These are phyloP conservation scores for Leccinum insigne DNA, from an alignment of 1,284 basidiomycete genomes.

Conservation along the genomic window DNA sequence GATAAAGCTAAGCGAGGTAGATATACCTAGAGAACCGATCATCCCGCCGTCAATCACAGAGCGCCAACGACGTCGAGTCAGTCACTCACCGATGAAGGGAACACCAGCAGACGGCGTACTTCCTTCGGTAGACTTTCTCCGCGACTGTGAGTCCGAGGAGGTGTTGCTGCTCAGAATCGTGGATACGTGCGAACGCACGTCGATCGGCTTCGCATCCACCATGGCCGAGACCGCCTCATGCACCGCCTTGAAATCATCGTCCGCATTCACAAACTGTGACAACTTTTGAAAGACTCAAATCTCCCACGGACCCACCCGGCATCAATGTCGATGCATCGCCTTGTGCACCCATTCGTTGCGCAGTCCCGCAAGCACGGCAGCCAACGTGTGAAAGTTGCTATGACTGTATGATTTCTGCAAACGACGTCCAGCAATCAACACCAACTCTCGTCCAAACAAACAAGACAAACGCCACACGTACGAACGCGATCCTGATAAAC, in stretches of 20 bases:
- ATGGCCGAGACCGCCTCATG: constrained; percentile 65
- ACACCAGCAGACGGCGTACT: constrained; percentile 58
- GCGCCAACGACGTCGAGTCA: neutral
- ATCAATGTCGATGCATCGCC: constrained; percentile 71
- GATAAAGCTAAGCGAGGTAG: constrained; percentile 39
- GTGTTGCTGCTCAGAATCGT: constrained; percentile 49
- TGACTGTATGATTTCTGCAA: constrained; percentile 79
- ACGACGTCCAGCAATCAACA: constrained; percentile 9
- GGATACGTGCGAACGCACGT: constrained; percentile 42
- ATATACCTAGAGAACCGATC: constrained; percentile 47
- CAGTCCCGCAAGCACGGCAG: constrained; percentile 82
- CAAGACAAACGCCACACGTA: constrained; percentile 38
- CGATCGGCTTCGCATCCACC: constrained; percentile 56
- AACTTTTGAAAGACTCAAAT: no score
- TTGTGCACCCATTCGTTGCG: constrained; percentile 69
- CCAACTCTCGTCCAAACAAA: neutral
- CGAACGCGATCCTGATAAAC: constrained; percentile 87
- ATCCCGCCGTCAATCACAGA: neutral
- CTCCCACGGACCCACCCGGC: constrained; percentile 51
- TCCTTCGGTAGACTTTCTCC: constrained; percentile 46
- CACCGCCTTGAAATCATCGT: constrained; percentile 72
- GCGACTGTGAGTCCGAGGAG: constrained; percentile 36
- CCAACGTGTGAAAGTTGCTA: constrained; percentile 80
- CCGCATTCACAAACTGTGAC: constrained; percentile 4
- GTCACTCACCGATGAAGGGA: constrained; percentile 71